These are phyloP conservation scores for Narthecium ossifragum DNA, from an alignment of 106 monocot genomes.

Conservation along the genomic window DNA sequence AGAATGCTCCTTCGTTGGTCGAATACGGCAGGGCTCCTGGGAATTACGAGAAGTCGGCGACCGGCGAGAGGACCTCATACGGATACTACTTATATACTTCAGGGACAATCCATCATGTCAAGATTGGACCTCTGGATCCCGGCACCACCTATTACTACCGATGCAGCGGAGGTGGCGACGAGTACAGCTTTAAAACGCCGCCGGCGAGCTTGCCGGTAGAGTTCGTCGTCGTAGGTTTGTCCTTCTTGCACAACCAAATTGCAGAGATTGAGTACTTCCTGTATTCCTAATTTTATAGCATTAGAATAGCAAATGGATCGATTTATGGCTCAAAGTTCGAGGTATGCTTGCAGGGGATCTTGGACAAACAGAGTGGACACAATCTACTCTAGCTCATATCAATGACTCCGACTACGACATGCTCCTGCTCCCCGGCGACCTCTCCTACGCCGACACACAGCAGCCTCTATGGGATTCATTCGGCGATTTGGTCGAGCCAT, in stretches of 20 bases:
- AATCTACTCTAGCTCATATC: slow-evolving; percentile 55
- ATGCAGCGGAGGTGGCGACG: slow-evolving; percentile 35
- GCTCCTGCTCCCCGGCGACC: slow-evolving; percentile 80
- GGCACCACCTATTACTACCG: slow-evolving; percentile 69
- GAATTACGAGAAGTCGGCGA: slow-evolving; percentile 29
- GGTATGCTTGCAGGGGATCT: slow-evolving; percentile 60
- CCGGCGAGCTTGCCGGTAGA: slow-evolving; percentile 61
- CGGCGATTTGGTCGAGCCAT: slow-evolving; percentile 52
- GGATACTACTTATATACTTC: slow-evolving; percentile 61
- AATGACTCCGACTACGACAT: slow-evolving; percentile 48
- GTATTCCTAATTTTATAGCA: too few relatives aligned
- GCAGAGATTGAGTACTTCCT: too few relatives aligned
- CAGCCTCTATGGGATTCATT: slow-evolving; percentile 85
- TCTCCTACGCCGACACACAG: slow-evolving; percentile 71
- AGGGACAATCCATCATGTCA: slow-evolving; percentile 69
- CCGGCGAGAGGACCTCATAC: slow-evolving; percentile 55
- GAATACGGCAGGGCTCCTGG: slow-evolving; percentile 57
- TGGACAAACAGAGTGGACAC: slow-evolving; percentile 93
- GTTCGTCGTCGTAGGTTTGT: slow-evolving; percentile 53
- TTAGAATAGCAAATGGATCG: too few relatives aligned
- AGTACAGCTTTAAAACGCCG: slow-evolving; percentile 66
- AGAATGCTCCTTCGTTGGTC: slow-evolving; percentile 42
- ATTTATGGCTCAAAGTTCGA: not conserved
- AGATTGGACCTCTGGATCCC: slow-evolving; percentile 58
- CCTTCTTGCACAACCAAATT: too few relatives aligned